Evolutionary conservation across 1,284 basidiomycete genomes (phyloP).

Genomic region (Pterulicium gracile): DNA sequence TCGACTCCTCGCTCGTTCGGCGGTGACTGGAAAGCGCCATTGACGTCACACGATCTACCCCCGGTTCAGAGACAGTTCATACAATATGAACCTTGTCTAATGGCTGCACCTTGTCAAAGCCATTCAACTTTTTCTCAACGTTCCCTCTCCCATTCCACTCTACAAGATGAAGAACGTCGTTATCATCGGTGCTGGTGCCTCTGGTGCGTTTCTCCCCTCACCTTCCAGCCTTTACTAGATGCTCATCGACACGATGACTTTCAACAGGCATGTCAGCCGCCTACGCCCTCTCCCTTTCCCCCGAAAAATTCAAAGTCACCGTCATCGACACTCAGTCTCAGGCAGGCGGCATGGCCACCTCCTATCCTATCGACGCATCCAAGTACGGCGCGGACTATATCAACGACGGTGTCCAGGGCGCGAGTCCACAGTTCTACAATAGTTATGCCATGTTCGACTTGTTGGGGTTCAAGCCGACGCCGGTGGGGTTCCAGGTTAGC

Average conservation of each 20-base stretch:
- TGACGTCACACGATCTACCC: no score
- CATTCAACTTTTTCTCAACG: no score
- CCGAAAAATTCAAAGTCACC: slow-evolving; percentile 44
- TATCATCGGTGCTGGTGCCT: slow-evolving; percentile 19
- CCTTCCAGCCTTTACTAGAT: background rate
- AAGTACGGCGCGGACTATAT: slow-evolving; percentile 43
- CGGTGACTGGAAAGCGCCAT: no score
- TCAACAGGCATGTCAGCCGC: slow-evolving; percentile 34
- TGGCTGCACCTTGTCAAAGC: no score
- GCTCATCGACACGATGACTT: background rate
- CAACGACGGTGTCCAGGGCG: slow-evolving; percentile 48
- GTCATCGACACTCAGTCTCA: slow-evolving; percentile 41
- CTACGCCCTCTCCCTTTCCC: slow-evolving; percentile 40
- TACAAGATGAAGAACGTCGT: slow-evolving; percentile 16
- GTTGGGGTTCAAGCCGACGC: slow-evolving; percentile 37
- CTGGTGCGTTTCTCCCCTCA: slow-evolving; percentile 8
- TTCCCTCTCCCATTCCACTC: no score
- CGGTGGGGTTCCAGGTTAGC: slow-evolving; percentile 53
- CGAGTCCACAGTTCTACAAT: slow-evolving; percentile 48
- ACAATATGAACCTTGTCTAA: no score
- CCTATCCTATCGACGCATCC: slow-evolving; percentile 35
- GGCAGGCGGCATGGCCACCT: slow-evolving; percentile 52
- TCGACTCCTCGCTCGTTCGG: no score
- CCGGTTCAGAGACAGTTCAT: no score
- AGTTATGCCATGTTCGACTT: slow-evolving; percentile 47